Conservation (phyloP, 139 green algal species). For the Dunaliella primolecta region DNA sequence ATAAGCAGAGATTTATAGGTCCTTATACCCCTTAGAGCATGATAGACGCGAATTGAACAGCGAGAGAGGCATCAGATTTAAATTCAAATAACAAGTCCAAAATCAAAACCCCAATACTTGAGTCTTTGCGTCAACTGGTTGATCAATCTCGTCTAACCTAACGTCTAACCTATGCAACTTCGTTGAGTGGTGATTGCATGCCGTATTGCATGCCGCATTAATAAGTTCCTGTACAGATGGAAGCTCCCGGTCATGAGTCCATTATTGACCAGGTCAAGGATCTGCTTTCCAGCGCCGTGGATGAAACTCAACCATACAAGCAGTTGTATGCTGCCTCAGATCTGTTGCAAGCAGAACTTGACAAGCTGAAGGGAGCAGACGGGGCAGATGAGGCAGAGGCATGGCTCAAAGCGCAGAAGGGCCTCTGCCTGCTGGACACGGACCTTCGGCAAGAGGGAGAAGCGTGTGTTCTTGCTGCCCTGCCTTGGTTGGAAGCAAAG, state of each 20-base stretch:
- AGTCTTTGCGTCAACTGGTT: no score
- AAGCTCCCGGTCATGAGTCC: background rate
- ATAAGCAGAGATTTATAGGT: no score
- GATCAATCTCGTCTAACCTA: no score
- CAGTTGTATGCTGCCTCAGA: background rate
- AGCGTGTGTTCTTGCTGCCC: background rate
- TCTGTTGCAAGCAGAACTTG: background rate
- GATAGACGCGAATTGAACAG: no score
- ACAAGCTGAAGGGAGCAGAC: conserved; percentile 6
- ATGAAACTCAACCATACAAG: background rate
- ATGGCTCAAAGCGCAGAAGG: conserved; percentile 18
- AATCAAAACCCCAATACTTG: no score
- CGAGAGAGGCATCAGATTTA: no score
- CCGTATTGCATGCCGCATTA: no score
- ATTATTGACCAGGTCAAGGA: background rate
- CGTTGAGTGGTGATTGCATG: no score
- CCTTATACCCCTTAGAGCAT: no score
- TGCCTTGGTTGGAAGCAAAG: conserved; percentile 19
- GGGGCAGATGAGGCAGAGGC: background rate
- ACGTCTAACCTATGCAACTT: no score
- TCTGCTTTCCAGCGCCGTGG: background rate
- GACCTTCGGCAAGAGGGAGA: conserved; percentile 46
- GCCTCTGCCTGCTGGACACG: conserved; percentile 51
- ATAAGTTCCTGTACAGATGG: no score
- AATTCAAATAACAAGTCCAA: no score